Evolutionary conservation across 1,139 yeast genomes (phyloP).

Genomic region (Geotrichum klebahnii): DNA sequence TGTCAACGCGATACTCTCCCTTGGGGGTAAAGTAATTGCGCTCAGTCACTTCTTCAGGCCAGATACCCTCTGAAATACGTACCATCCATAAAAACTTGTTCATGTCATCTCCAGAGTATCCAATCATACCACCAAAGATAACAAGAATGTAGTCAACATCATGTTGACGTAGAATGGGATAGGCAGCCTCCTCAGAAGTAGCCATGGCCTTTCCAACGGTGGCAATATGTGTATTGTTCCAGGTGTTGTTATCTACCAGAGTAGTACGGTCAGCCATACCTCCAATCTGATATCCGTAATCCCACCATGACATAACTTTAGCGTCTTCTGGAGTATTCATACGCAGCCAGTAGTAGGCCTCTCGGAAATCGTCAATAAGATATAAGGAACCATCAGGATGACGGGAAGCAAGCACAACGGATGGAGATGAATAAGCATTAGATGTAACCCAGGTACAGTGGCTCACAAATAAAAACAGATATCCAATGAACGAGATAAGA

Average conservation of each 20-base stretch:
- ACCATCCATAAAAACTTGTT: constrained; percentile 99
- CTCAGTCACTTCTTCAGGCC: constrained; percentile 96
- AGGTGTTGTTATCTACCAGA: constrained; percentile 95
- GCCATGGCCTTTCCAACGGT: constrained; percentile 99
- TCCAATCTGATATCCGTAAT: constrained; percentile 98
- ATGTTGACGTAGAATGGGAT: constrained; percentile 79
- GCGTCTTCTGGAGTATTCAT: constrained; percentile 97
- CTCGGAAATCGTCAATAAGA: constrained; percentile 94
- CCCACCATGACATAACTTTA: constrained; percentile 99
- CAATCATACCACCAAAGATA: constrained; percentile 90
- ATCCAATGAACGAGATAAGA: constrained; percentile 64
- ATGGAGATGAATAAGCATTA: constrained; percentile 93
- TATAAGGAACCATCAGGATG: constrained; percentile 80
- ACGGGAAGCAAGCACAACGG: constrained; percentile 86
- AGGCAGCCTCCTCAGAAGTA: constrained; percentile 80
- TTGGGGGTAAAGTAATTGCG: constrained; percentile 73
- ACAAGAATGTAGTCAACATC: constrained; percentile 94
- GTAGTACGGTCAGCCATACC: constrained; percentile 99
- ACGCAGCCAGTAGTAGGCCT: constrained; percentile 97
- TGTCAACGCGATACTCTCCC: constrained; percentile 88
- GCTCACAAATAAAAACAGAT: constrained; percentile 75
- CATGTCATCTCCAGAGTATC: constrained; percentile 94
- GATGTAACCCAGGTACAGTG: constrained; percentile 98
- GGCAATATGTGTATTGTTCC: constrained; percentile 99
- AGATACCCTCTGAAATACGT: constrained; percentile 95